These are phyloP conservation scores for Pugionium cornutum DNA, from an alignment of 345 rosid species.

Conservation along the genomic window DNA sequence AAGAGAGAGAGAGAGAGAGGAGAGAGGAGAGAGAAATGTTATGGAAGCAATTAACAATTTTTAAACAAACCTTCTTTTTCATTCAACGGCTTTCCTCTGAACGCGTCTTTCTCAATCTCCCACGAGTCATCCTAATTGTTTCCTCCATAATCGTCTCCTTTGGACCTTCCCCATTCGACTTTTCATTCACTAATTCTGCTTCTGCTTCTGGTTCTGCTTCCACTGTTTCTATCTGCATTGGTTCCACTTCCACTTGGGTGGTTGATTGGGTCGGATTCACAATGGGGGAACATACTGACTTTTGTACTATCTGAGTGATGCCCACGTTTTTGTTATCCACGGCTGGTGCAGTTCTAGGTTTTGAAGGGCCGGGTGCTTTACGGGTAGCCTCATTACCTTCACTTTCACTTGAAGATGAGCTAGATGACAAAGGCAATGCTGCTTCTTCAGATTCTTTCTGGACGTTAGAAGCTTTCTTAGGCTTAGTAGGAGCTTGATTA, in stretches of 20 bases:
- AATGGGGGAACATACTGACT: constrained; percentile 44
- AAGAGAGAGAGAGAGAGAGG: neutral
- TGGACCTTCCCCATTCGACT: constrained; percentile 40
- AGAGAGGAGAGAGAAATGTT: constrained; percentile 11
- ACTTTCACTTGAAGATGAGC: constrained; percentile 69
- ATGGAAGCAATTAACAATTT: constrained; percentile 24
- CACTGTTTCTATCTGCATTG: constrained; percentile 48
- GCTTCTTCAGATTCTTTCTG: constrained; percentile 57
- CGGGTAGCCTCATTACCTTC: constrained; percentile 42
- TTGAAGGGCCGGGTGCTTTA: constrained; percentile 48
- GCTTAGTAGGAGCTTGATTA: constrained; percentile 47
- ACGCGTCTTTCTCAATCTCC: constrained; percentile 54
- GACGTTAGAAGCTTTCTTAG: constrained; percentile 41
- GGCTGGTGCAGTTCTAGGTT: constrained; percentile 37
- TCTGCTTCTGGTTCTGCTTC: constrained; percentile 45
- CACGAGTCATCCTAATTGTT: constrained; percentile 48
- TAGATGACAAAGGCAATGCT: constrained; percentile 65
- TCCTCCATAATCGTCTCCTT: constrained; percentile 63
- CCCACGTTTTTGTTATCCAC: constrained; percentile 31
- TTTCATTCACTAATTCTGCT: constrained; percentile 40
- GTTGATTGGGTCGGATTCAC: constrained; percentile 44
- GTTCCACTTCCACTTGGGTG: constrained; percentile 45
- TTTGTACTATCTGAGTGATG: constrained; percentile 43
- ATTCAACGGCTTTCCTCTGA: constrained; percentile 44
- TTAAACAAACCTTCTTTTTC: neutral